A percentile compares a stretch with the other conserved stretches of the same genome.
phyloP scores from a whole-genome alignment of 495 filamentous ascomycete species.

The Melanomma pulvis-pyrius region DNA sequence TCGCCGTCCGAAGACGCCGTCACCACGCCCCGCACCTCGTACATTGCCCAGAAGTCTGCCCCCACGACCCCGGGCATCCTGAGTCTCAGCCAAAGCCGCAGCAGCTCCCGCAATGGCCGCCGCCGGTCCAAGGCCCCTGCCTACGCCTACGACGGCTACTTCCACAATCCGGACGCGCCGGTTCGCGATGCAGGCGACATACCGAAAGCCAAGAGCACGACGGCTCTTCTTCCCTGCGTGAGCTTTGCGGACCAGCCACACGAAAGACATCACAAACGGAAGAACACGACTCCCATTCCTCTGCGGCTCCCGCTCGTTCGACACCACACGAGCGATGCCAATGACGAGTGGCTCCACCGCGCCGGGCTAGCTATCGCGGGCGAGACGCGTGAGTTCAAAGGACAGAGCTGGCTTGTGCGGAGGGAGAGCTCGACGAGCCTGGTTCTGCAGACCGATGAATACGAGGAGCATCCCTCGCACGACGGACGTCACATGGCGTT shows the following conservation, averaged over 20 bases:
- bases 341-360: slow-evolving; percentile 47
- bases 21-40: slow-evolving; percentile 38
- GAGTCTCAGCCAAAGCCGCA: slow-evolving; percentile 44
- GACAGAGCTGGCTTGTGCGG: slow-evolving; percentile 47
- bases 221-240: slow-evolving; percentile 31
- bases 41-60: slow-evolving; percentile 46
- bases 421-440: slow-evolving; percentile 43
- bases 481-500: slow-evolving; percentile 26
- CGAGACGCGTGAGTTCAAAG: slow-evolving; percentile 45
- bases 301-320: slow-evolving; percentile 12
- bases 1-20: slow-evolving; percentile 21
- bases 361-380: slow-evolving; percentile 43
- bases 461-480: slow-evolving; percentile 34
- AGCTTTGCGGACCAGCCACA: slow-evolving; percentile 12
- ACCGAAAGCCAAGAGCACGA: slow-evolving; percentile 46
- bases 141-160: slow-evolving; percentile 38
- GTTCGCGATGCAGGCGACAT: slow-evolving; percentile 25
- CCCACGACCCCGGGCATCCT: slow-evolving; percentile 48
- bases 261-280: slow-evolving; percentile 24
- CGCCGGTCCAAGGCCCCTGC: slow-evolving; percentile 18
- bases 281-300: slow-evolving; percentile 15
- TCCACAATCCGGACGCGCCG: slow-evolving; percentile 27
- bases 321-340: slow-evolving; percentile 29
- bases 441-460: slow-evolving; percentile 30
- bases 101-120: slow-evolving; percentile 34